Base-by-base conservation (phyloP, 139 green algal species). In the Coelastrella sp. region DNA sequence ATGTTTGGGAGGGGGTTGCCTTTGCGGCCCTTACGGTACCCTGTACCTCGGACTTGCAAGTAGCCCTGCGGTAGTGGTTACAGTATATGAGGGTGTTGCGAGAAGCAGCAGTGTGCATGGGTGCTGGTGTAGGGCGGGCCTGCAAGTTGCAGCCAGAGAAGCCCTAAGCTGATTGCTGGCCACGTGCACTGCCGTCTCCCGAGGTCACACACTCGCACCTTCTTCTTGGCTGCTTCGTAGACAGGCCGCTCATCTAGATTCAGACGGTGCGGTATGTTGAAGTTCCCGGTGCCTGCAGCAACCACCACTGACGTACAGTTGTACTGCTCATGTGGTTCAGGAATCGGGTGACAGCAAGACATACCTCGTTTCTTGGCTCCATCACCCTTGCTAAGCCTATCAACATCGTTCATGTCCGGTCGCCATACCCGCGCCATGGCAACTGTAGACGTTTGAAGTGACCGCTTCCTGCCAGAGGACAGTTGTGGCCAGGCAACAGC, bases 1-100 rank as follows among this genome's bases (percentile, higher is more conserved):
- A 90, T 94, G 83, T 97, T 97, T 56, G 95, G 92, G 57, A 97
- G 89, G 2, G 95, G 95, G 81, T 92, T 92, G 65, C 95, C 95
- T 81, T 96, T 96, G 32, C 95, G 90, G 32, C 95, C 94, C n/a
- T 92, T 91, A 3, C 95, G 92, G 84, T 97, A 97, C 6, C 92
- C 95, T 54, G 92, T 96, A 23, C 95, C 95, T 19, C 93, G 80
- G 0, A 97, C 87, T 19, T 94, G 91, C 4, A 97, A 74, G 66
- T 92, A 96, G 5, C 92, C 91, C 90, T 95, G 32, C 32, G 32
- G 32, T 47, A 47, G 7, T 60, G 5, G 5, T 23, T 47, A 10
- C 71, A 77, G 71, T 19, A 77, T 16, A n/a, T 7, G 76, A 47
- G 32, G 32, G 32, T 47, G 0, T 47, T 47, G 32, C 32, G 32